A percentile compares a stretch with the other conserved stretches of the same genome.
phyloP scores from a whole-genome alignment of 2,329 filamentous ascomycete species.

The Lachnellula occidentalis region DNA sequence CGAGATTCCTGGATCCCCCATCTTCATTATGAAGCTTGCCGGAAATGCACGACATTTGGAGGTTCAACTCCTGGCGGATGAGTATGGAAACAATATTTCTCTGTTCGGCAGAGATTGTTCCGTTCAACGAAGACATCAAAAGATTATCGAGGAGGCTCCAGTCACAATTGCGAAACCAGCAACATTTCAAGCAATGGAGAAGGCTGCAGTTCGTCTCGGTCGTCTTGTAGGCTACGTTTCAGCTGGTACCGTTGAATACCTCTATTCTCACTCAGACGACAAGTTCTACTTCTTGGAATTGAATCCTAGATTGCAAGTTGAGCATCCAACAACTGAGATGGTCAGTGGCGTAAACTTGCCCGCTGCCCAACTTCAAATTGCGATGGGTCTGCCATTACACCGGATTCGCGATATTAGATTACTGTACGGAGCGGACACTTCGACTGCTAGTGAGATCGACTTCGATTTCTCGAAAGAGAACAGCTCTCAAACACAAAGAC shows the following conservation, averaged over 20 bases:
- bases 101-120: constrained; percentile 98
- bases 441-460: constrained; percentile 81
- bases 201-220: constrained; percentile 89
- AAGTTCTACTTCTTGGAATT: constrained; percentile 99
- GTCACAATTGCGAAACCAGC: constrained; percentile 88
- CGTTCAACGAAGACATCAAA: constrained; percentile 96
- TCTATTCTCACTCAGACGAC: constrained; percentile 96
- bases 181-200: constrained; percentile 95
- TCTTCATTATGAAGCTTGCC: constrained; percentile 99
- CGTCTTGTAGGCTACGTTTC: constrained; percentile 96
- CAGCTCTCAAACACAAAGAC: constrained; percentile 77
- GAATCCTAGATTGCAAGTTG: constrained; percentile 98
- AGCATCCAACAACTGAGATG: constrained; percentile 99
- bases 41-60: constrained; percentile 95
- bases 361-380: constrained; percentile 95
- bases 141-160: constrained; percentile 98
- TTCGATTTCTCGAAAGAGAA: constrained; percentile 90
- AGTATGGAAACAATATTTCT: constrained; percentile 99
- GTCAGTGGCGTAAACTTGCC: constrained; percentile 96
- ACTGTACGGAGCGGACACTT: constrained; percentile 91
- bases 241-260: constrained; percentile 96
- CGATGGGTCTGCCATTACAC: constrained; percentile 96
- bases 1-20: constrained; percentile 96
- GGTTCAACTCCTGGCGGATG: constrained; percentile 93
- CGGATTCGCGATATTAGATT: constrained; percentile 93